Percentiles rank a stretch among this genome's conserved stretches.
These are phyloP conservation scores for Coemansia sp. DNA, from an alignment of 192 early-diverging fungal genomes.

Conservation along the genomic window DNA sequence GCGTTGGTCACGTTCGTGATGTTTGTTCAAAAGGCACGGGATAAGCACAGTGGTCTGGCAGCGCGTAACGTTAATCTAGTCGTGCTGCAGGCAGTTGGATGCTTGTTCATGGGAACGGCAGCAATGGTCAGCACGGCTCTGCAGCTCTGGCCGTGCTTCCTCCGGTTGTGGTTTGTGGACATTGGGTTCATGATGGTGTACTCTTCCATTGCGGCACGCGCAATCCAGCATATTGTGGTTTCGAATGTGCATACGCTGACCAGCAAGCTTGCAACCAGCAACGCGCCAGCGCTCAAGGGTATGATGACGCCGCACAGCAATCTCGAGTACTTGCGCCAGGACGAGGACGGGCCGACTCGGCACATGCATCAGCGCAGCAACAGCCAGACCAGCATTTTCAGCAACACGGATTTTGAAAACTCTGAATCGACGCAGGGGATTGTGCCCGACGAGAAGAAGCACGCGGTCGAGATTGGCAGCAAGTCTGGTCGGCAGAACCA, in stretches of 20 bases:
- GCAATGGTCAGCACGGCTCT: conserved; percentile 31
- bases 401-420: conserved; percentile 26
- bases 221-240: conserved; percentile 30
- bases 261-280: conserved; percentile 25
- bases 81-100: conserved; percentile 15
- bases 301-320: conserved; percentile 14
- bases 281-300: conserved; percentile 23
- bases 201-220: conserved; percentile 21
- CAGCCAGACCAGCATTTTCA: conserved; percentile 36
- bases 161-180: conserved; percentile 36
- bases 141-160: conserved; percentile 35
- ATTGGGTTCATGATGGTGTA: conserved; percentile 25
- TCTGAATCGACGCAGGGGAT: conserved; percentile 9
- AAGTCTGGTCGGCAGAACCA: too few species aligned
- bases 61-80: conserved; percentile 24
- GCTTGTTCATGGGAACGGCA: conserved; percentile 14
- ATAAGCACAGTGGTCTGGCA: conserved; percentile 41
- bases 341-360: background rate
- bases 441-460: conserved; percentile 20
- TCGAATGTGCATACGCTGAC: conserved; percentile 37
- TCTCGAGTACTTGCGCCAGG: conserved; percentile 5
- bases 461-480: background rate
- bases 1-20: conserved; percentile 24
- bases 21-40: conserved; percentile 39
- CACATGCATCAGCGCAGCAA: conserved; percentile 5